Percentiles rank a stretch among this genome's conserved stretches.
These are phyloP conservation scores for Mrakia hoshinonis DNA, from an alignment of 768 basidiomycete genomes.

Conservation along the genomic window DNA sequence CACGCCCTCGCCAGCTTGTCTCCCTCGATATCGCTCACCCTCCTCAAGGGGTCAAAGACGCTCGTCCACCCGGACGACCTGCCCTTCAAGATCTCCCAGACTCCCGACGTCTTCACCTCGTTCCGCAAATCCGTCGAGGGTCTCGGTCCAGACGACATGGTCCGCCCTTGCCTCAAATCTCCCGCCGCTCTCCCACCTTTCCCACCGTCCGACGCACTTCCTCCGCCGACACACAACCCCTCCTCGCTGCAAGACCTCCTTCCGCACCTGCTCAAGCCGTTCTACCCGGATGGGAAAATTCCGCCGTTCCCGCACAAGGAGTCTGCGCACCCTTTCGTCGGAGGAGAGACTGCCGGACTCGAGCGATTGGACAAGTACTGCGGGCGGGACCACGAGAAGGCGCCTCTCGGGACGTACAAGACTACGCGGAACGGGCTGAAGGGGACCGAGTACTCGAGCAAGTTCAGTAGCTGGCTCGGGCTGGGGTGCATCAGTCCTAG, in stretches of 20 bases:
- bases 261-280: constrained; percentile 13
- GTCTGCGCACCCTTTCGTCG: constrained; percentile 41
- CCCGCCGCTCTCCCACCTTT: constrained; percentile 28
- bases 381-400: constrained; percentile 31
- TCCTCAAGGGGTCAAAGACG: constrained; percentile 36
- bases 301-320: background rate
- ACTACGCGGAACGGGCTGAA: constrained; percentile 43
- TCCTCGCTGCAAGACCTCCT: constrained; percentile 1
- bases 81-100: constrained; percentile 37
- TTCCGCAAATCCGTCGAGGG: constrained; percentile 45
- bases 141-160: constrained; percentile 37
- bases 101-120: constrained; percentile 42
- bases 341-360: constrained; percentile 39
- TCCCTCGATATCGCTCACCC: constrained; percentile 19
- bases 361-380: constrained; percentile 41
- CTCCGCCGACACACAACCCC: background rate
- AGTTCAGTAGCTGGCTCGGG: constrained; percentile 43
- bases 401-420: constrained; percentile 40
- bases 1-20: background rate
- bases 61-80: constrained; percentile 38
- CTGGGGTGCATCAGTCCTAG: constrained; percentile 39
- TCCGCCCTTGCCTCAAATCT: constrained; percentile 36
- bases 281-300: background rate
- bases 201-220: background rate
- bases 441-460: constrained; percentile 44